Percentiles rank a stretch among this genome's conserved stretches.
phyloP scores from a whole-genome alignment of 2,329 filamentous ascomycete species.

The Colletotrichum neosansevieriae region DNA sequence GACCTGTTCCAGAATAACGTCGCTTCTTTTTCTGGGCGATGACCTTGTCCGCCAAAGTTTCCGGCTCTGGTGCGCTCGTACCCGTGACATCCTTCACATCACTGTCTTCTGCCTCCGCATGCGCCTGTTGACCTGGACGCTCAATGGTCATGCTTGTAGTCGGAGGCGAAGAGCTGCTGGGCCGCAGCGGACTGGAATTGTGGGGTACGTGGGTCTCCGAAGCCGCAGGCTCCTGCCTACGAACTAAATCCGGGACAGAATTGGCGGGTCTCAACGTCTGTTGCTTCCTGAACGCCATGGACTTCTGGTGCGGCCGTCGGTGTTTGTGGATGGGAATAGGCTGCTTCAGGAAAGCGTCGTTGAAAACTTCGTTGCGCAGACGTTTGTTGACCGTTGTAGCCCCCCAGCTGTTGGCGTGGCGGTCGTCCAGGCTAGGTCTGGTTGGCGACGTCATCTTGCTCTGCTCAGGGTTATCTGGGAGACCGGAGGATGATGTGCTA shows the following conservation, averaged over 20 bases:
- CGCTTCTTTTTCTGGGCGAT: conserved; percentile 65
- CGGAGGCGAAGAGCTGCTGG: conserved; percentile 28
- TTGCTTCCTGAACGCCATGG: conserved; percentile 65
- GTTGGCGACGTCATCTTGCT: conserved; percentile 27
- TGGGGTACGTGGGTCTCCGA: conserved; percentile 37
- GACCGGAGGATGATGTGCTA: conserved; percentile 51
- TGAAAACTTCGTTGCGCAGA: conserved; percentile 89
- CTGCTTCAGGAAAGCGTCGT: conserved; percentile 89
- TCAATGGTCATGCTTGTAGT: conserved; percentile 28
- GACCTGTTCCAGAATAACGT: conserved; percentile 88
- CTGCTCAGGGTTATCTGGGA: conserved; percentile 34
- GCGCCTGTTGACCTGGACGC: conserved; percentile 10
- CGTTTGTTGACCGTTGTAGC: conserved; percentile 91
- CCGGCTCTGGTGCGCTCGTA: conserved; percentile 74
- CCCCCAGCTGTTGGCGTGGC: conserved; percentile 80
- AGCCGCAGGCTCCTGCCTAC: conserved; percentile 28
- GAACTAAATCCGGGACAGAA: conserved; percentile 57
- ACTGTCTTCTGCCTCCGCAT: conserved; percentile 47
- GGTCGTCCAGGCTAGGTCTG: conserved; percentile 63
- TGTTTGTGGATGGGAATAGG: conserved; percentile 85
- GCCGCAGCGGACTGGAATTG: conserved; percentile 31
- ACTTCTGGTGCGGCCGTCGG: conserved; percentile 76
- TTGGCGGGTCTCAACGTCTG: conserved; percentile 58
- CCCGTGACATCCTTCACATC: conserved; percentile 69
- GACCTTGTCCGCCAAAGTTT: conserved; percentile 61